Conservation (phyloP, 768 basidiomycete species). For the Leccinellum rugosiceps region DNA sequence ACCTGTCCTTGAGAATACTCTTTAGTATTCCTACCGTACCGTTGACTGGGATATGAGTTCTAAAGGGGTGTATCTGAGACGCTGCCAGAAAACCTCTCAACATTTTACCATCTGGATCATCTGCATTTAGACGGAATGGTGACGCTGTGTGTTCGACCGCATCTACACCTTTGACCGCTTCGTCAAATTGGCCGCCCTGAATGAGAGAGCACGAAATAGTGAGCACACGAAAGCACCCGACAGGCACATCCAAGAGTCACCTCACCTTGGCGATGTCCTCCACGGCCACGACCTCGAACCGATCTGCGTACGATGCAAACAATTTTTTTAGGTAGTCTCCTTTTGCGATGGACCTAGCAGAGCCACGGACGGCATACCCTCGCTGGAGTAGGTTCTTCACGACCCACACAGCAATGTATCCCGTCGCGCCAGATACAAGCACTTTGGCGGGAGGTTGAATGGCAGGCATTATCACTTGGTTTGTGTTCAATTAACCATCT, state of each 20-base stretch:
- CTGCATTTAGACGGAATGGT: conserved; percentile 47
- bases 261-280: conserved; percentile 60
- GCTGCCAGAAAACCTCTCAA: no score
- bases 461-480: conserved; percentile 18
- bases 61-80: not conserved
- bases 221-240: not conserved
- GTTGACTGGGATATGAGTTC: no score
- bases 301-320: conserved; percentile 53
- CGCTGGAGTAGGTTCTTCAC: conserved; percentile 52
- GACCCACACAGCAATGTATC: conserved; percentile 40
- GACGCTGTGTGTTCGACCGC: conserved; percentile 70
- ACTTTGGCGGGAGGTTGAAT: conserved; percentile 27
- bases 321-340: conserved; percentile 51
- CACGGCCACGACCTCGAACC: conserved; percentile 63
- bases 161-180: conserved; percentile 73
- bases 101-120: conserved; percentile 39
- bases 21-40: conserved; percentile 32
- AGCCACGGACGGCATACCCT: conserved; percentile 63
- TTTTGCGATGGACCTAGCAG: conserved; percentile 61
- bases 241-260: no score
- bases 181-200: conserved; percentile 70
- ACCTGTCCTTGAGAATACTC: conserved; percentile 55
- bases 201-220: not conserved
- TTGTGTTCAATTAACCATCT: no score
- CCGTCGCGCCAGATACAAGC: conserved; percentile 28